Evolutionary conservation across 805 yeast species (phyloP).

Genomic region (Starmerella vaccinii): DNA sequence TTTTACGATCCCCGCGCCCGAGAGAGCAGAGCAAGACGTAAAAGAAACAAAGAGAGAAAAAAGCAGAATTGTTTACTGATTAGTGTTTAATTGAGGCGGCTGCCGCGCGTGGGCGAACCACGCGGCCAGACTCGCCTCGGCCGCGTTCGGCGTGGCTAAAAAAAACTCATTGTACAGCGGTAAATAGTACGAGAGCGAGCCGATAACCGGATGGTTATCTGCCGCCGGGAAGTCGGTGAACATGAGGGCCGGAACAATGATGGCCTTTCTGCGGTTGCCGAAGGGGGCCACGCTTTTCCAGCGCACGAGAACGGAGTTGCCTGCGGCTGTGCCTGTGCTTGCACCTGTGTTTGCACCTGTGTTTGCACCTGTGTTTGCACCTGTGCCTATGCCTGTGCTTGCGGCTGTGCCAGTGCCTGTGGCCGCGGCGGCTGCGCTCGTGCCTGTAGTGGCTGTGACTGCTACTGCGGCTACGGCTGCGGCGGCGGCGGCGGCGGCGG

Average conservation of each 20-base stretch:
- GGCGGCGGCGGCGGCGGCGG: too few relatives aligned
- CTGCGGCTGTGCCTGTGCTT: too few relatives aligned
- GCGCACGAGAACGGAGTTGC: not conserved
- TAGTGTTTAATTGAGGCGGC: not conserved
- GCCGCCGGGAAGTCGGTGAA: not conserved
- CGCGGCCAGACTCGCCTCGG: not conserved
- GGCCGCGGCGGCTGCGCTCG: not conserved
- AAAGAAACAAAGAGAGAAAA: not conserved
- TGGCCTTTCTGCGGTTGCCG: not conserved
- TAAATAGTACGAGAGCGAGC: slow-evolving; percentile 1
- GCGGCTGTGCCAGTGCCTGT: too few relatives aligned
- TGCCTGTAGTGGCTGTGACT: too few relatives aligned
- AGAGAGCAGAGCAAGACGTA: not conserved
- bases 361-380: too few relatives aligned
- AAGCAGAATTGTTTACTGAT: not conserved
- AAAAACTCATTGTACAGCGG: not conserved
- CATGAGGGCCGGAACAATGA: not conserved
- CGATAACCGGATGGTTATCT: not conserved
- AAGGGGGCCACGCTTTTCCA: not conserved
- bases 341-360: too few relatives aligned
- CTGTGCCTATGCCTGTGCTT: too few relatives aligned
- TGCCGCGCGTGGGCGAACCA: not conserved
- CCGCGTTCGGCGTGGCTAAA: slow-evolving; percentile 1
- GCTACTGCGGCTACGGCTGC: too few relatives aligned
- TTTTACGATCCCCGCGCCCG: too few relatives aligned